These are phyloP conservation scores for Curvularia sp. DNA, from an alignment of 2,329 filamentous ascomycete species.

Conservation along the genomic window DNA sequence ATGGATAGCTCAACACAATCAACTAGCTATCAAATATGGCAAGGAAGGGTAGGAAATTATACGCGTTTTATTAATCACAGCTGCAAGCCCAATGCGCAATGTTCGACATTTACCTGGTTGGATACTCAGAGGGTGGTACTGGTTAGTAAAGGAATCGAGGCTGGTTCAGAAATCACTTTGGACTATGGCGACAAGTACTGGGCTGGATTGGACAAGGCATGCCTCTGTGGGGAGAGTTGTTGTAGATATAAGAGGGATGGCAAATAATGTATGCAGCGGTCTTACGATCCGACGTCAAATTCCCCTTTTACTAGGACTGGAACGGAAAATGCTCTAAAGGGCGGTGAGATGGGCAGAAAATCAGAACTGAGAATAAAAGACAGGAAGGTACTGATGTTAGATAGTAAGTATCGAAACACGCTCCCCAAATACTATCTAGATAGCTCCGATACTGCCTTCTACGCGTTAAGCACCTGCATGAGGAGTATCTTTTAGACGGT, in stretches of 20 bases:
- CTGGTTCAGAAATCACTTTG: constrained; percentile 63
- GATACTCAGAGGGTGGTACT: constrained; percentile 63
- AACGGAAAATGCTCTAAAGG: too few relatives aligned
- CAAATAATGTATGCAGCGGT: not conserved
- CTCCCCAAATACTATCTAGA: too few relatives aligned
- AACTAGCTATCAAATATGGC: constrained; percentile 65
- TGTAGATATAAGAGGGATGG: constrained; percentile 54
- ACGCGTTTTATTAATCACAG: constrained; percentile 67
- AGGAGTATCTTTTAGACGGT: not conserved
- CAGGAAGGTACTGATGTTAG: too few relatives aligned
- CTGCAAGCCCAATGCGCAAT: constrained; percentile 64
- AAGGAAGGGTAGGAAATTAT: constrained; percentile 63
- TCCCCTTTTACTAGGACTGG: not conserved
- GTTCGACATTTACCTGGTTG: constrained; percentile 64
- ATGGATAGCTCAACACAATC: constrained; percentile 61
- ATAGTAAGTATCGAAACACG: too few relatives aligned
- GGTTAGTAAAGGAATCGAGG: constrained; percentile 62
- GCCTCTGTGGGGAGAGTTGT: constrained; percentile 61
- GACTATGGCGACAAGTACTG: constrained; percentile 67
- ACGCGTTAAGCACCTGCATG: too few relatives aligned
- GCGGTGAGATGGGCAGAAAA: too few relatives aligned
- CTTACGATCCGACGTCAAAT: not conserved
- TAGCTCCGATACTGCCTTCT: too few relatives aligned
- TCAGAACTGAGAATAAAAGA: too few relatives aligned
- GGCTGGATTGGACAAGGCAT: constrained; percentile 62